Evolutionary conservation across 1,284 basidiomycete species (phyloP), one percentile per base, ranked within the genome.

Genomic region (Trametes versicolor): DNA sequence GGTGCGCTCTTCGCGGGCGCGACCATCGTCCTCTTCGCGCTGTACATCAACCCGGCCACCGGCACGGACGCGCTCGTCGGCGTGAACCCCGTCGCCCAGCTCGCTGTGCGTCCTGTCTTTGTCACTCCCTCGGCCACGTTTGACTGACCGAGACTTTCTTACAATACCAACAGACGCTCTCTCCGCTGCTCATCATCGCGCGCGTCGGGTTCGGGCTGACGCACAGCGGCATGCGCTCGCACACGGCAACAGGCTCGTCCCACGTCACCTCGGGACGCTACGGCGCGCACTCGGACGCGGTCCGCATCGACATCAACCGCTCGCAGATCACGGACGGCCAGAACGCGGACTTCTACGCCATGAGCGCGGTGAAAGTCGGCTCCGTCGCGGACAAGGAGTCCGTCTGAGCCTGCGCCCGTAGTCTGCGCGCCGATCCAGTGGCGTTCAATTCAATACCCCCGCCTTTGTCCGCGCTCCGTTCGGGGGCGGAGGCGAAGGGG

Each of bases 1-100:
- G 62, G 62, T n/a, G 62, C 27, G n/a, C 62, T 63, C n/a, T 63
- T 58, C 62, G 48, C 62, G 17, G 62, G 62, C 41, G 62, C 56
- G 50, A 63, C 62, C 21, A 32, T 63, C 50, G 48, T 63, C 47
- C 56, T 63, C 29, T 58, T 37, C 49, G 47, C 57, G 32, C 45
- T 63, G 54, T 63, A 57, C 55, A 58, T 63, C 56, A 58, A 63
- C 56, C 39, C 56, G 19, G 12, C 62, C 0, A 63, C 62, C 34
- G 62, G 56, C 43, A 29, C 49, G 4, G 62, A 63, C n/a, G 55
- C 62, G 43, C 55, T 63, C 9, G 62, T 58, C 25, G 62, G 62
- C 17, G 62, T 63, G 13, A 58, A 54, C 50, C 48, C 53, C n/a
- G 49, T 63, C 23, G 25, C 55, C n/a, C 62, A 63, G n/a, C 62